Percentiles rank a stretch among this genome's conserved stretches.
Evolutionary conservation across 2,329 filamentous ascomycete species (phyloP).

Genomic region (Microcyclosporella mali): DNA sequence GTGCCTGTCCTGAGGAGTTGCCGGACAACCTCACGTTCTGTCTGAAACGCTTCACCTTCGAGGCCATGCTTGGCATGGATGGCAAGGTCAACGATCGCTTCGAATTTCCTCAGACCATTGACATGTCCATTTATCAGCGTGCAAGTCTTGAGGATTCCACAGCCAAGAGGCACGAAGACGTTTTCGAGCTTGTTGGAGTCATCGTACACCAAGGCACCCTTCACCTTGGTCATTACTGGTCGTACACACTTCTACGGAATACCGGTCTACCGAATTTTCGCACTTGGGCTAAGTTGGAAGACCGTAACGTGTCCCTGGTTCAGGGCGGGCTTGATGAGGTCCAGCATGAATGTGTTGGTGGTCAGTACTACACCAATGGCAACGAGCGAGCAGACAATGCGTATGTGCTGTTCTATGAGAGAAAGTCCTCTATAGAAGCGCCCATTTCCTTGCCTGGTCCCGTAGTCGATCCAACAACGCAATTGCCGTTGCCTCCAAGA

Average conservation of each 20-base stretch:
- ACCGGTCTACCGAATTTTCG: conserved; percentile 43
- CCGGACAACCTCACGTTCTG: conserved; percentile 95
- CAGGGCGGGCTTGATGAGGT: conserved; percentile 60
- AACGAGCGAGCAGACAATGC: conserved; percentile 57
- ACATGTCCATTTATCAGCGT: conserved; percentile 88
- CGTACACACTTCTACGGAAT: conserved; percentile 73
- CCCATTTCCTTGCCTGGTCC: conserved; percentile 7
- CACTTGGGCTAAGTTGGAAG: conserved; percentile 90
- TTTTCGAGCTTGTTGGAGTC: conserved; percentile 91
- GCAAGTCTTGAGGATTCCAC: conserved; percentile 66
- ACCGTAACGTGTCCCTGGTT: conserved; percentile 72
- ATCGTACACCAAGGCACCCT: conserved; percentile 89
- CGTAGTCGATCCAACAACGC: conserved; percentile 6
- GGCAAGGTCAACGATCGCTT: conserved; percentile 97
- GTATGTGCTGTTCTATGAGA: conserved; percentile 97
- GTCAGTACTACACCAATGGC: conserved; percentile 52
- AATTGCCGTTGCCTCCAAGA: conserved; percentile 12
- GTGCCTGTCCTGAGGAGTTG: conserved; percentile 80
- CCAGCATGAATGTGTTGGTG: conserved; percentile 65
- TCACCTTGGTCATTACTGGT: conserved; percentile 95
- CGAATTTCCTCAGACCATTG: conserved; percentile 72
- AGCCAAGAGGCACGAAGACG: conserved; percentile 55
- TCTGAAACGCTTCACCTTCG: conserved; percentile 81
- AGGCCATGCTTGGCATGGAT: conserved; percentile 61
- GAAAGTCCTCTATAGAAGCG: conserved; percentile 10